Evolutionary conservation across 306 rosid genomes (phyloP).

Genomic region (Clitoria ternatea): DNA sequence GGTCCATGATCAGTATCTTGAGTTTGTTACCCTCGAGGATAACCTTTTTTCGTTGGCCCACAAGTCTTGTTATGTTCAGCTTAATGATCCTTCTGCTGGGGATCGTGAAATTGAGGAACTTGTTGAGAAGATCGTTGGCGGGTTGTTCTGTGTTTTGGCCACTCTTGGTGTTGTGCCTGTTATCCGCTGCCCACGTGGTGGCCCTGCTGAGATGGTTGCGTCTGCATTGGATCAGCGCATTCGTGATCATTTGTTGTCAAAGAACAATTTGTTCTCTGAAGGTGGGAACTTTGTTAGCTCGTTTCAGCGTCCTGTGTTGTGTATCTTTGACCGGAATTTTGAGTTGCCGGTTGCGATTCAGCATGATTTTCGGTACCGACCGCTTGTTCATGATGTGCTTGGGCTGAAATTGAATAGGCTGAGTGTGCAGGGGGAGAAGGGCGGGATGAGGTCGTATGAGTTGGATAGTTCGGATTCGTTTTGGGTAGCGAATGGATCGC

Average conservation of each 20-base stretch:
- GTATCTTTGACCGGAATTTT: constrained; percentile 82
- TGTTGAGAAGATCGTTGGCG: constrained; percentile 66
- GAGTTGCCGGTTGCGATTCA: constrained; percentile 91
- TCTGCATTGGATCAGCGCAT: constrained; percentile 80
- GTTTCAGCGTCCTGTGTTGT: constrained; percentile 86
- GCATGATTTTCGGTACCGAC: constrained; percentile 89
- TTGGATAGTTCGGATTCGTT: constrained; percentile 80
- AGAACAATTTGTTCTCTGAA: constrained; percentile 81
- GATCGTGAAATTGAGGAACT: constrained; percentile 92
- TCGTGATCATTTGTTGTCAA: constrained; percentile 82
- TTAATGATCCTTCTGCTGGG: constrained; percentile 92
- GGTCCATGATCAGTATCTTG: constrained; percentile 95
- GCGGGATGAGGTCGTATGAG: constrained; percentile 85
- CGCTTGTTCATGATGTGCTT: constrained; percentile 85
- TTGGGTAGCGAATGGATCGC: constrained; percentile 80
- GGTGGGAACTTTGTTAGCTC: constrained; percentile 70
- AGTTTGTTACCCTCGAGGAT: constrained; percentile 85
- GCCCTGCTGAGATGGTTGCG: constrained; percentile 98
- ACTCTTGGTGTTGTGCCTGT: constrained; percentile 81
- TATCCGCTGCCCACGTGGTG: constrained; percentile 80
- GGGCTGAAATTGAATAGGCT: constrained; percentile 87
- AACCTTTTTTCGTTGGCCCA: constrained; percentile 78
- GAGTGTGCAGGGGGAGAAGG: constrained; percentile 84
- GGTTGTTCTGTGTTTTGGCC: constrained; percentile 86
- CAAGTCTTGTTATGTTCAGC: constrained; percentile 64